phyloP scores from a whole-genome alignment of 108 stramenopile species.

The Nitzschia inconspicua region DNA sequence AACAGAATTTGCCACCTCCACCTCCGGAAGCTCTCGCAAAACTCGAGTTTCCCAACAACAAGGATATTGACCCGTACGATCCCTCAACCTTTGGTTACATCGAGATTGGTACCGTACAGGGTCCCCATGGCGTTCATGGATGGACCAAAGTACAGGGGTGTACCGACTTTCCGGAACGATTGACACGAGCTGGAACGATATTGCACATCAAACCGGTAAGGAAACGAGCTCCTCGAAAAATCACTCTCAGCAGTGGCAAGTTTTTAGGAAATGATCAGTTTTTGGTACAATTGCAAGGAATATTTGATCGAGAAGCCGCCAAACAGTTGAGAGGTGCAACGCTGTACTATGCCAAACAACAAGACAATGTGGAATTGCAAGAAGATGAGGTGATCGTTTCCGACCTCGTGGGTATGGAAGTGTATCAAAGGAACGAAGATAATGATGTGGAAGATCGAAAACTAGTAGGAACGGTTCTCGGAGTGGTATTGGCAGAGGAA shows the following conservation, averaged over 20 bases:
- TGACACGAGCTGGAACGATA: constrained; percentile 48
- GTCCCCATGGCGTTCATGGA: constrained; percentile 84
- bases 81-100: constrained; percentile 83
- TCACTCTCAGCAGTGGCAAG: constrained; percentile 51
- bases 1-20: constrained; percentile 7
- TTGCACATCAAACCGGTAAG: constrained; percentile 66
- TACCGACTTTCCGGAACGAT: constrained; percentile 70
- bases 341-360: constrained; percentile 48
- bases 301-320: constrained; percentile 56
- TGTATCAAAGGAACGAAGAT: constrained; percentile 15
- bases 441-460: constrained; percentile 28
- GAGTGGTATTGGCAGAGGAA: constrained; percentile 78
- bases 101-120: constrained; percentile 71
- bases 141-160: constrained; percentile 51
- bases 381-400: constrained; percentile 56
- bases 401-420: constrained; percentile 77
- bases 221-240: constrained; percentile 72
- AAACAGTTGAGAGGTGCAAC: constrained; percentile 53
- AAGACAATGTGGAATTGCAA: constrained; percentile 36
- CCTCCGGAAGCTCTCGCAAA: constrained; percentile 19
- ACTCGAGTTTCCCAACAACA: constrained; percentile 65
- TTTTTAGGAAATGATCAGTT: constrained; percentile 41
- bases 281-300: constrained; percentile 57
- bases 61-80: constrained; percentile 80
- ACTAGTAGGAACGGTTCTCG: constrained; percentile 61